Evolutionary conservation across 495 filamentous ascomycete species (phyloP), one percentile per base, ranked within the genome.

Genomic region (Tuber brumale): DNA sequence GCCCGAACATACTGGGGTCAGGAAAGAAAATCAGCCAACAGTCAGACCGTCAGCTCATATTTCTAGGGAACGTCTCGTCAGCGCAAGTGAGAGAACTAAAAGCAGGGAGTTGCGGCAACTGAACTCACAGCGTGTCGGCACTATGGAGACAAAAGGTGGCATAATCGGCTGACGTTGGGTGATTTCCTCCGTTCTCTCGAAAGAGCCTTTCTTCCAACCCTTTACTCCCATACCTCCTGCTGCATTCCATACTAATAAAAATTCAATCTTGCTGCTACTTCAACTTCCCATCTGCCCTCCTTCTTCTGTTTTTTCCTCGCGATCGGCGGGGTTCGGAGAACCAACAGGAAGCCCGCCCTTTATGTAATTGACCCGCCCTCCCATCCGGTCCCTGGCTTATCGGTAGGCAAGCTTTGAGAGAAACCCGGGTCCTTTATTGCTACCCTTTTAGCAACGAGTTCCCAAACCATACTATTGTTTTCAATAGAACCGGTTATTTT

Each of bases 31-130:
- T 78, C 72, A 79, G 76, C 72, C 61, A 75, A 70, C 70, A 70
- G 43, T 80, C 71, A 42, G 70, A 44, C 46, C 51, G 70, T 78
- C 72, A 71, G 72, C 76, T 75, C 72, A 79, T 66, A 45, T 41
- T 57, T 27, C 61, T 78, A 14, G n/a, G 10, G 51, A 31, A 61
- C 8, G n/a, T 4, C 51, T 61, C n/a, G 51, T 31, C 51, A 6
- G 51, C 27, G 51, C 51, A 27, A 61, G 23, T 61, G 51, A 61
- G 51, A 61, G 51, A 27, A 57, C 12, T n/a, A 57, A 12, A 57
- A 48, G 23, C n/a, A n/a, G n/a, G 51, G 45, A n/a, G n/a, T n/a
- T 27, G 51, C 16, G 14, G 51, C 51, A 31, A 14, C 51, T 61
- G 2, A n/a, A n/a, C n/a, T n/a, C n/a, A n/a, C n/a, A n/a, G n/a